Evolutionary conservation across 768 basidiomycete genomes (phyloP).

Genomic region (Mycena metata): DNA sequence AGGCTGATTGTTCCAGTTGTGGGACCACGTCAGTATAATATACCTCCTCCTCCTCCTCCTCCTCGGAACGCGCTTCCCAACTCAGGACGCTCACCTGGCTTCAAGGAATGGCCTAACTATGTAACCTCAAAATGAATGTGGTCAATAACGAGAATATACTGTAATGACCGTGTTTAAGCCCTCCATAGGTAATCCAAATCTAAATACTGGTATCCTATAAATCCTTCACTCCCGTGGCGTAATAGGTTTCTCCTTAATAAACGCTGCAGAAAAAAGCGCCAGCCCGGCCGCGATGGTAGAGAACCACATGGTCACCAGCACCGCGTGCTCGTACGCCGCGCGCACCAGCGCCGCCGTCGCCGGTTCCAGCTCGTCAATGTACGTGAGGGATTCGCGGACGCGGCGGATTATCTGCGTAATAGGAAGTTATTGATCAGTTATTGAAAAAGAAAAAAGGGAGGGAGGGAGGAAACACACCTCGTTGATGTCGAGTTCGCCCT

Average conservation of each 20-base stretch:
- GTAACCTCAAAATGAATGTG: too few relatives aligned
- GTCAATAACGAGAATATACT: too few relatives aligned
- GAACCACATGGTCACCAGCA: slow-evolving; percentile 64
- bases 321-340: slow-evolving; percentile 58
- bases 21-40: too few relatives aligned
- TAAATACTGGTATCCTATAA: too few relatives aligned
- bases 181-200: too few relatives aligned
- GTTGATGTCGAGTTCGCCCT: slow-evolving; percentile 57
- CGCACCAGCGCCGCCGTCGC: slow-evolving; percentile 52
- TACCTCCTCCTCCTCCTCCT: too few relatives aligned
- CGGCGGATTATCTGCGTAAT: slow-evolving; percentile 58
- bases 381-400: slow-evolving; percentile 64
- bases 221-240: slow-evolving; percentile 6
- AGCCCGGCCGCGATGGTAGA: slow-evolving; percentile 56
- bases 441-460: slow-evolving; percentile 1
- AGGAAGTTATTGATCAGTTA: background rate
- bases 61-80: too few relatives aligned
- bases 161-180: too few relatives aligned
- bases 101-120: too few relatives aligned
- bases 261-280: slow-evolving; percentile 60
- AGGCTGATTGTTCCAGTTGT: too few relatives aligned
- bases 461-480: slow-evolving; percentile 55
- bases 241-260: slow-evolving; percentile 63
- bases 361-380: slow-evolving; percentile 60
- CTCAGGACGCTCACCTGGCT: too few relatives aligned